phyloP scores from a whole-genome alignment of 2,329 filamentous ascomycete species.

The Aurifilum marmelostoma region DNA sequence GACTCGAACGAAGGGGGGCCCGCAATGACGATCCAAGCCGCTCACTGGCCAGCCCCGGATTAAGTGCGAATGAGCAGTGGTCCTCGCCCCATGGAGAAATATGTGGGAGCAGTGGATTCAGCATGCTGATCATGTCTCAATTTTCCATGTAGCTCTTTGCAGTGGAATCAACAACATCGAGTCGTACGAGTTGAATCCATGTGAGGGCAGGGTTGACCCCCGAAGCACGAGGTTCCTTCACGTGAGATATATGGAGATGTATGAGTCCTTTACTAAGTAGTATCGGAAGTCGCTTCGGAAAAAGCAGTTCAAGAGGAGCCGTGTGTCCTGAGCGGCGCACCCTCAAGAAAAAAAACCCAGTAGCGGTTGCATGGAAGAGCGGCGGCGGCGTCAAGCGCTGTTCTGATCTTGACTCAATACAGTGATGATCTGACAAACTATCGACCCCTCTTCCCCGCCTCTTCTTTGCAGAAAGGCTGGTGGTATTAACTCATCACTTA shows the following conservation, averaged over 20 bases:
- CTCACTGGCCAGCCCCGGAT: not conserved
- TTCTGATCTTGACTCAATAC: not conserved
- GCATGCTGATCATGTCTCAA: slow-evolving; percentile 1
- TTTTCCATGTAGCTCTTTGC: too few species aligned
- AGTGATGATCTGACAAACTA: not conserved
- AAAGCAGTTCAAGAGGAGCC: not conserved
- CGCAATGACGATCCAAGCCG: not conserved
- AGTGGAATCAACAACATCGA: not conserved
- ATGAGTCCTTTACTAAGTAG: too few species aligned
- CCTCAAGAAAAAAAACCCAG: not conserved
- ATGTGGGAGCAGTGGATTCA: not conserved
- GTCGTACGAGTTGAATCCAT: not conserved
- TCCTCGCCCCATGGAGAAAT: not conserved
- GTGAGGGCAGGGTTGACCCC: not conserved
- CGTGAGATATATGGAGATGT: not conserved
- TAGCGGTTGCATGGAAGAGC: not conserved
- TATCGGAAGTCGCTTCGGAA: not conserved
- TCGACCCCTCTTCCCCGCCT: not conserved
- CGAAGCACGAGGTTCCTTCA: not conserved
- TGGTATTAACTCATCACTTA: not conserved
- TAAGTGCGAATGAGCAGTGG: not conserved
- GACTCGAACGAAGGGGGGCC: not conserved
- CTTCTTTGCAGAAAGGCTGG: not conserved
- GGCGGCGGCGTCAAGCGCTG: not conserved
- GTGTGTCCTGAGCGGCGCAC: not conserved